Evolutionary conservation across 139 green algal species (phyloP), one percentile per base, ranked within the genome.

Genomic region (Chlamydomonas sp.): DNA sequence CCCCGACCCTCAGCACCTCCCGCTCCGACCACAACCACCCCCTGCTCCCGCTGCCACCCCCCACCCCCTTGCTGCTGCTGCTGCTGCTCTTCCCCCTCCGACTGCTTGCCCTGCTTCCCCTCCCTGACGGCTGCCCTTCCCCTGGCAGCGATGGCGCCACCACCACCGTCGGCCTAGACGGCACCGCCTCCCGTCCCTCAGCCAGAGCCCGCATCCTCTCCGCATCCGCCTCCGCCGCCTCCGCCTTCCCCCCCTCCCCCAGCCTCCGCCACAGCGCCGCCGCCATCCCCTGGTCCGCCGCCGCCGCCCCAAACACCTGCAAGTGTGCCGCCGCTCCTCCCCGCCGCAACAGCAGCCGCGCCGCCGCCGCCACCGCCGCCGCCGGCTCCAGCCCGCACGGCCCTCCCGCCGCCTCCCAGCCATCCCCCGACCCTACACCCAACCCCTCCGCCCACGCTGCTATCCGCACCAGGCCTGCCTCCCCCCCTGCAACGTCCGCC

Each of bases 111-210:
- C 31, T 49, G 31, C 31, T 49, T 49, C 31, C 31, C 31, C 31
- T 49, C 31, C 31, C 31, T 49, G 31, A 49, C 31, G 31, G 31
- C 31, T 49, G 31, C 31, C 31, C 31, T 49, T 49, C 31, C 31
- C 31, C 31, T 49, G 62, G 78, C 63, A n/a, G 78, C 16, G 78
- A 63, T 73, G 18, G 62, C 62, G 31, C 31, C 31, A 49, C 31
- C 31, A 49, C 31, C 31, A 49, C 31, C 31, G 31, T 49, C 31
- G 68, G 80, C 68, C 58, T 5, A 15, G 68, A 18, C 10, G 80
- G 80, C 80, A 79, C 59, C 80, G 66, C 57, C 80, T 86, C 80
- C 67, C 80, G 16, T 5, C 80, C 80, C 80, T 86, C 80, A 18
- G 69, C 80, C 80, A 86, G 69, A 68, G 80, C 80, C 68, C 9